These are phyloP conservation scores for Cucurbita argyrosperma DNA, from an alignment of 306 rosid species.

Conservation along the genomic window DNA sequence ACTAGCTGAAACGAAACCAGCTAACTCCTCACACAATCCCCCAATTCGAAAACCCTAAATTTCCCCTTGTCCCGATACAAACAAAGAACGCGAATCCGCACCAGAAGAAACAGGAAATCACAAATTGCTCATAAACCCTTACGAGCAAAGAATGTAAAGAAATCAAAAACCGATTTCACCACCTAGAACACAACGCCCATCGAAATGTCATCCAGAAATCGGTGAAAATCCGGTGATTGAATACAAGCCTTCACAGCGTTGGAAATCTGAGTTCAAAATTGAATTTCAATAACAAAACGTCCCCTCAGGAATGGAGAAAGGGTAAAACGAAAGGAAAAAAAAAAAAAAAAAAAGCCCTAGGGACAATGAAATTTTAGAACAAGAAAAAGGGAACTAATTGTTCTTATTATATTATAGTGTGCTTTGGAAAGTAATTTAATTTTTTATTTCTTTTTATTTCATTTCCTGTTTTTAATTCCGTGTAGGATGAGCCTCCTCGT, in stretches of 20 bases:
- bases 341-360: background rate
- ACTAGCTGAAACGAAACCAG: constrained; percentile 4
- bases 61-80: background rate
- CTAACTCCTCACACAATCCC: background rate
- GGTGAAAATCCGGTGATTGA: background rate
- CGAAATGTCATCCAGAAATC: background rate
- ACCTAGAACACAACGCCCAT: background rate
- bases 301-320: background rate
- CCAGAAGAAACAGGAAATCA: background rate
- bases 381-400: background rate
- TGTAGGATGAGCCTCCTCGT: background rate
- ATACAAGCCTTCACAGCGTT: background rate
- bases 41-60: constrained; percentile 6
- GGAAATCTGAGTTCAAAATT: background rate
- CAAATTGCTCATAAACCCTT: constrained; percentile 4
- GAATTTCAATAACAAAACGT: background rate
- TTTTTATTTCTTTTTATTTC: background rate
- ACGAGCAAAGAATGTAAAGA: background rate
- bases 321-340: background rate
- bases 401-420: background rate
- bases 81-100: background rate
- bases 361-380: background rate
- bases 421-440: background rate
- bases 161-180: background rate
- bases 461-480: background rate